A percentile compares a stretch with the other conserved stretches of the same genome.
Conservation (phyloP, 305 asterid species). For the Solanum hybrid region DNA sequence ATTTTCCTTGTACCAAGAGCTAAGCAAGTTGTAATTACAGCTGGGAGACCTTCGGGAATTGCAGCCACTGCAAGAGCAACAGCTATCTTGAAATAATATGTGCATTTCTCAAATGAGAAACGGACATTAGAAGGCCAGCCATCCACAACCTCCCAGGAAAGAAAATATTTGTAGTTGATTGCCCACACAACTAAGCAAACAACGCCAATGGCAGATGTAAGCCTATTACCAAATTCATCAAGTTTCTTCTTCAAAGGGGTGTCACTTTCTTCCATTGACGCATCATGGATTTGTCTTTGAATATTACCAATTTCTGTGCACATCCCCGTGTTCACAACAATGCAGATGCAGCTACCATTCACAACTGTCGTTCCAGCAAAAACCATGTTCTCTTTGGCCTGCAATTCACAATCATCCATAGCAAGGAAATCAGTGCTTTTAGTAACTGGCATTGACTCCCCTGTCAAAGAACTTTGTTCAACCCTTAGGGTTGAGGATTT, state of each 20-base stretch:
- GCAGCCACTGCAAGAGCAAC: slow-evolving; percentile 95
- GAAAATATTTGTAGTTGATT: slow-evolving; percentile 71
- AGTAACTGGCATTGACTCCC: slow-evolving; percentile 78
- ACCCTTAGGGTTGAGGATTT: slow-evolving; percentile 65
- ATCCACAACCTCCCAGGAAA: slow-evolving; percentile 53
- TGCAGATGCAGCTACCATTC: slow-evolving; percentile 64
- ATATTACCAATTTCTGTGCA: slow-evolving; percentile 72
- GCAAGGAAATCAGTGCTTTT: slow-evolving; percentile 38
- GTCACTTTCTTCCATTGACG: slow-evolving; percentile 62
- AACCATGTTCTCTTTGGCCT: slow-evolving; percentile 76
- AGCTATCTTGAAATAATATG: slow-evolving; percentile 76
- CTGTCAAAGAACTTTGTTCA: slow-evolving; percentile 84
- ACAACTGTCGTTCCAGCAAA: slow-evolving; percentile 90
- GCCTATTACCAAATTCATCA: slow-evolving; percentile 74
- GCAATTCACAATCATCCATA: slow-evolving; percentile 71
- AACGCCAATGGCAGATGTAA: slow-evolving; percentile 65
- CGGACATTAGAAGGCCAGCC: slow-evolving; percentile 66
- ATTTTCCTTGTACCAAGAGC: slow-evolving; percentile 92
- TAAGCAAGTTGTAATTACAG: slow-evolving; percentile 81
- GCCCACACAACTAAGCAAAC: slow-evolving; percentile 71
- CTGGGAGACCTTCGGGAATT: slow-evolving; percentile 87
- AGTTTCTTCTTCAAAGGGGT: slow-evolving; percentile 85
- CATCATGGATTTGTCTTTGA: slow-evolving; percentile 82
- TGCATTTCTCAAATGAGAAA: slow-evolving; percentile 79
- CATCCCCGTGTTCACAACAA: slow-evolving; percentile 69